These are phyloP conservation scores for Brassica napus DNA, from an alignment of 345 rosid species.

Conservation along the genomic window Da-Ae NC_063438.1:53501-54000, in stretches of 20 bases:
- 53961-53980: constrained; percentile 26
- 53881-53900: constrained; percentile 54
- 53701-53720: constrained; percentile 72
- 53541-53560: constrained; percentile 47
- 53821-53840: constrained; percentile 55
- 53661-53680: constrained; percentile 42
- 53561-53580: constrained; percentile 47
- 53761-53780: constrained; percentile 30
- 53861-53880: constrained; percentile 44
- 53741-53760: constrained; percentile 35
- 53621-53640: constrained; percentile 38
- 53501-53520: constrained; percentile 44
- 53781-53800: constrained; percentile 34
- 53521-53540: constrained; percentile 54
- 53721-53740: constrained; percentile 42
- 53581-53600: constrained; percentile 69
- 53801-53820: constrained; percentile 58
- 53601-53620: constrained; percentile 53
- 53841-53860: constrained; percentile 54
- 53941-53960: constrained; percentile 44
- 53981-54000: constrained; percentile 30
- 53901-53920: constrained; percentile 61
- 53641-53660: constrained; percentile 26
- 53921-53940: constrained; percentile 64
- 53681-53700: constrained; percentile 65